These are phyloP conservation scores for Tylopilus sp. DNA, from an alignment of 768 basidiomycete species.

Conservation along the genomic window DNA sequence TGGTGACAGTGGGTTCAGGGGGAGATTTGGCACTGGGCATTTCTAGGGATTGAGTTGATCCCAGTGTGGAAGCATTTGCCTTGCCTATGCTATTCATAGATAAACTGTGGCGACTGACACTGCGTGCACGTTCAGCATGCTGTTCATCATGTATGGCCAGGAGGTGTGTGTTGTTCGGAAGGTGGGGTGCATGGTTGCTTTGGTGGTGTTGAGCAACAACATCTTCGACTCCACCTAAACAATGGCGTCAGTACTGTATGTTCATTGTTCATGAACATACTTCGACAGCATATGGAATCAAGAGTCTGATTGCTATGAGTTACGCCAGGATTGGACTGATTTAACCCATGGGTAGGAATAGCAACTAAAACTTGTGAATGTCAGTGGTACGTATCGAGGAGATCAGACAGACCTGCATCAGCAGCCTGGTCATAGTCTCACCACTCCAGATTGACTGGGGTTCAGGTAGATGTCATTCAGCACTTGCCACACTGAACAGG, in stretches of 20 bases:
- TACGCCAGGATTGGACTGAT: too few relatives aligned
- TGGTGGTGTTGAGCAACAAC: not conserved
- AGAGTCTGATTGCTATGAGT: not conserved
- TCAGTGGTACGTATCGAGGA: too few relatives aligned
- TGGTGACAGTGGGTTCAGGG: not conserved
- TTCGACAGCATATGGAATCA: not conserved
- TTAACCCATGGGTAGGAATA: too few relatives aligned
- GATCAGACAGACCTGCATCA: too few relatives aligned
- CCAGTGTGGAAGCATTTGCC: not conserved
- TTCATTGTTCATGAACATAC: not conserved
- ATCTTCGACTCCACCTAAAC: not conserved
- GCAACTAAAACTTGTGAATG: too few relatives aligned
- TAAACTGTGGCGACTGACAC: not conserved
- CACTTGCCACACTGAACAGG: too few relatives aligned
- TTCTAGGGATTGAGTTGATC: not conserved
- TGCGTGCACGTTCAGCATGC: not conserved
- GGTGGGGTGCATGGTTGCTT: not conserved
- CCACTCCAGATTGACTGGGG: too few relatives aligned
- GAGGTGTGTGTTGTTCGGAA: not conserved
- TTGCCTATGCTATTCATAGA: not conserved
- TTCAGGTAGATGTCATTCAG: too few relatives aligned
- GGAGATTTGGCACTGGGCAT: not conserved
- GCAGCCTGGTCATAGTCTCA: too few relatives aligned
- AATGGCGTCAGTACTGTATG: too few relatives aligned
- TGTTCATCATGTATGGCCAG: not conserved